Conservation (phyloP, 208 protist genomes). For the Wallacemonas sp. region DNA sequence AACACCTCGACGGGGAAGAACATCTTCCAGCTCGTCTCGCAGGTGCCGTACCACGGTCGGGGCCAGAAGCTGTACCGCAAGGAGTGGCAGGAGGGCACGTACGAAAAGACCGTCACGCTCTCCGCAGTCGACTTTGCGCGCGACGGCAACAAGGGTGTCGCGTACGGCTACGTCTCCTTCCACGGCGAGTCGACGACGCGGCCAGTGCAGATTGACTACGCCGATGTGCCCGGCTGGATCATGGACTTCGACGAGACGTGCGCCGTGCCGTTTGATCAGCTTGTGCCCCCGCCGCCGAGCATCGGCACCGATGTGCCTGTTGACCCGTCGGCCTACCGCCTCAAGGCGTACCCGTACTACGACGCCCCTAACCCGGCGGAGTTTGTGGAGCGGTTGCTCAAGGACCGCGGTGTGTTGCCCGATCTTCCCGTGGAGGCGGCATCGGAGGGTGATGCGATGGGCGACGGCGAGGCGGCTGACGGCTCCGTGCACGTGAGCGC, state of each 20-base stretch:
- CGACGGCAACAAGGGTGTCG: slow-evolving; percentile 74
- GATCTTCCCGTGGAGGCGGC: slow-evolving; percentile 68
- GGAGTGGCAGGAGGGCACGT: slow-evolving; percentile 89
- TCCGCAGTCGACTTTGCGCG: slow-evolving; percentile 79
- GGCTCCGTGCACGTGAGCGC: slow-evolving; percentile 40
- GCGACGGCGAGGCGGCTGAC: slow-evolving; percentile 19
- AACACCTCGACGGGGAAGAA: slow-evolving; percentile 85
- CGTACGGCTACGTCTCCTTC: slow-evolving; percentile 89
- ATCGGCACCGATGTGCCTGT: slow-evolving; percentile 89
- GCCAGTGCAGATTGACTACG: slow-evolving; percentile 74
- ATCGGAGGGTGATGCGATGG: slow-evolving; percentile 15
- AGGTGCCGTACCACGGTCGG: slow-evolving; percentile 64
- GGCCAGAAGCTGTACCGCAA: slow-evolving; percentile 83
- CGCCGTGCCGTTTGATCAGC: slow-evolving; percentile 62
- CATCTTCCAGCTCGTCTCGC: slow-evolving; percentile 84
- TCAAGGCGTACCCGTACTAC: slow-evolving; percentile 89
- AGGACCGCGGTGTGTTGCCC: slow-evolving; percentile 86
- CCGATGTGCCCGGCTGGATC: slow-evolving; percentile 77
- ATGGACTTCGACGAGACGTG: slow-evolving; percentile 59
- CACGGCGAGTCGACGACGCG: slow-evolving; percentile 83
- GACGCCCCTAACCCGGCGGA: slow-evolving; percentile 86
- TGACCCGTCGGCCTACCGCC: slow-evolving; percentile 56
- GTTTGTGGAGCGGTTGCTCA: slow-evolving; percentile 86
- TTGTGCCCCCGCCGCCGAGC: slow-evolving; percentile 77
- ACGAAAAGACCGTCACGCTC: slow-evolving; percentile 89